Evolutionary conservation across 2,329 filamentous ascomycete species (phyloP).

Genomic region (Colletotrichum ledebouriae): DNA sequence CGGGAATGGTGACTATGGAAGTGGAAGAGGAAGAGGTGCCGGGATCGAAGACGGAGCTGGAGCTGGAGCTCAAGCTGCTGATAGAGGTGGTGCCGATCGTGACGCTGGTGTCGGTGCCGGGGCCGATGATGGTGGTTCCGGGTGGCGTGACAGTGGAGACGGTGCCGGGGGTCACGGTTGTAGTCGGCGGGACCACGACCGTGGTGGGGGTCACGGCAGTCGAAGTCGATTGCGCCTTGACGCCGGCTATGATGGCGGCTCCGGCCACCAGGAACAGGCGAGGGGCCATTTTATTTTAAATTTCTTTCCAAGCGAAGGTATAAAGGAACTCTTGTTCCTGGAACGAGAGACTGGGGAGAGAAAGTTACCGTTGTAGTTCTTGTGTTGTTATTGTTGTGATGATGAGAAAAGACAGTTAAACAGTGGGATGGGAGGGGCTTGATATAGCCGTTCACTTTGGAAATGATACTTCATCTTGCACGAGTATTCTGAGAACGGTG

Average conservation of each 20-base stretch:
- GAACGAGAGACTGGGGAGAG: constrained; percentile 8
- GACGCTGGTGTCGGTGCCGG: constrained; percentile 1
- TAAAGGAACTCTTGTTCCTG: neutral
- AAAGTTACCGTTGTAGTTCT: neutral
- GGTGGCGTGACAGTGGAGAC: constrained; percentile 5
- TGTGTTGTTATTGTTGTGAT: neutral
- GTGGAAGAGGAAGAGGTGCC: neutral
- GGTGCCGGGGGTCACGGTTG: neutral
- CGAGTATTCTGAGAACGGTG: too few relatives aligned
- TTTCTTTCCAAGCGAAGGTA: neutral
- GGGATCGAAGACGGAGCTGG: too few relatives aligned
- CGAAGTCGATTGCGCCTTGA: neutral
- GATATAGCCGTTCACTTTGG: neutral
- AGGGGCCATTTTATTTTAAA: neutral
- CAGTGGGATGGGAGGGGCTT: neutral
- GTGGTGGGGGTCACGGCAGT: neutral
- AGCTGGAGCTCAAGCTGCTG: neutral
- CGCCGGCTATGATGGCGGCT: constrained; percentile 2
- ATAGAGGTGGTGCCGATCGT: neutral
- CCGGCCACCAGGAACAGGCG: neutral
- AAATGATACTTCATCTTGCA: too few relatives aligned
- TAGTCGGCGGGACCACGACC: neutral
- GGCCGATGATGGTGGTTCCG: neutral
- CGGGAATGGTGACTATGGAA: neutral
- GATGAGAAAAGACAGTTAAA: neutral